These are phyloP conservation scores for Psilocybe mexicana DNA, from an alignment of 1,284 basidiomycete genomes.

Conservation along the genomic window DNA sequence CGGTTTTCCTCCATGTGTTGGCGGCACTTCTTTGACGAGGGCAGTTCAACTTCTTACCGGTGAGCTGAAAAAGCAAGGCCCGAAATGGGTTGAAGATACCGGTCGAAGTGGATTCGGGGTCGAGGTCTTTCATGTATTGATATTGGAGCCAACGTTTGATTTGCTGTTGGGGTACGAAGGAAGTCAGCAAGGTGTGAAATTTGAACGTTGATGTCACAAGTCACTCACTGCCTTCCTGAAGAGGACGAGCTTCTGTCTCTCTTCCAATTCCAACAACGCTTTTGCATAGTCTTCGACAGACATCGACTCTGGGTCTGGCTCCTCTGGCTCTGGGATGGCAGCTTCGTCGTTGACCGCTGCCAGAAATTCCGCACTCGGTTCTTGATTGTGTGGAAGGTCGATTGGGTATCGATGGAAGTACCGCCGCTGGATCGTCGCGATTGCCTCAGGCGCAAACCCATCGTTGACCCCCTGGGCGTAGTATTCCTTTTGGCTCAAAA, in stretches of 20 bases:
- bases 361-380: constrained; percentile 7
- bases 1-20: not conserved
- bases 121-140: not conserved
- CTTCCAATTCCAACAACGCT: not conserved
- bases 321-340: not conserved
- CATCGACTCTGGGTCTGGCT: constrained; percentile 3
- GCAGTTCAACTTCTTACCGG: not conserved
- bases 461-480: constrained; percentile 3
- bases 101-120: not conserved
- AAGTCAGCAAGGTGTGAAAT: not conserved
- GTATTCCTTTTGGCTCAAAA: not conserved
- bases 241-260: not conserved
- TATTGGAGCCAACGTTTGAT: not conserved
- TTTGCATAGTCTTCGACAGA: not conserved
- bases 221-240: constrained; percentile 8
- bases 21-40: not conserved
- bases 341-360: constrained; percentile 9
- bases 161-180: not conserved
- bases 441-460: not conserved
- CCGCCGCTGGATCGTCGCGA: constrained; percentile 5
- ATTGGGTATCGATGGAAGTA: constrained; percentile 12
- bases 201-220: not conserved
- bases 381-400: not conserved
- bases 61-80: not conserved
- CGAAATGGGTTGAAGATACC: not conserved